Base-by-base conservation (phyloP, 257 asterid genomes). In the Hygrophila difformis region DNA sequence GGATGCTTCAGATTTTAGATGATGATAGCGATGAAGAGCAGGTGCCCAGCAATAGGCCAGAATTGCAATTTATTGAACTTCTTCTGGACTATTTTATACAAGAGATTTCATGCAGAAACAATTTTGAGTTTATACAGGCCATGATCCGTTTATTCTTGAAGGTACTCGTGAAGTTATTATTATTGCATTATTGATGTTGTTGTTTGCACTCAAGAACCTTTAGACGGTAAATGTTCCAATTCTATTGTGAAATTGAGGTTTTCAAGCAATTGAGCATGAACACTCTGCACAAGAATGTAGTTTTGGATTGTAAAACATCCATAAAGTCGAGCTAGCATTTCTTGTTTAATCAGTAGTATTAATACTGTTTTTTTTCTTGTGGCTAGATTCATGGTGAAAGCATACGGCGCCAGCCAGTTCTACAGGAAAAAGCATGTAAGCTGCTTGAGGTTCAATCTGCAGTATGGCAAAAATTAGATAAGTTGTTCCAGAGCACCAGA, bases 301-400 rank as follows among this genome's bases (percentile, higher is more conserved):
- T 38, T 34, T 26, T 9, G 4, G 18, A 17, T 39, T 5, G 17
- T 1, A 8, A 59, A 13, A 20, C 12, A 12, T 0, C 4, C 6
- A 6, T n/a, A 18, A 20, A 19, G 16, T 24, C 12, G 5, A 26
- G 33, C 47, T 12, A n/a, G 19, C 21, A 20, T 40, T 8, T 52
- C 34, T 13, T 37, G 46, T 21, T 20, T 29, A 8, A 13, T 43
- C n/a, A n/a, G n/a, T n/a, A n/a, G n/a, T n/a, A n/a, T n/a, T n/a
- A n/a, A n/a, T n/a, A n/a, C n/a, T n/a, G n/a, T n/a, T n/a, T n/a
- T n/a, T n/a, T 31, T 39, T 10, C 52, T 26, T 52, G 55, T 53
- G 62, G 29, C 10, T 75, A 83, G 97, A 78, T 87, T 56, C 97
- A 87, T 5, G 97, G 97, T 38, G 97, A 83, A 67, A 76, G 79